Evolutionary conservation across 2,329 filamentous ascomycete genomes (phyloP).

Genomic region (Pseudodiploospora longispora): DNA sequence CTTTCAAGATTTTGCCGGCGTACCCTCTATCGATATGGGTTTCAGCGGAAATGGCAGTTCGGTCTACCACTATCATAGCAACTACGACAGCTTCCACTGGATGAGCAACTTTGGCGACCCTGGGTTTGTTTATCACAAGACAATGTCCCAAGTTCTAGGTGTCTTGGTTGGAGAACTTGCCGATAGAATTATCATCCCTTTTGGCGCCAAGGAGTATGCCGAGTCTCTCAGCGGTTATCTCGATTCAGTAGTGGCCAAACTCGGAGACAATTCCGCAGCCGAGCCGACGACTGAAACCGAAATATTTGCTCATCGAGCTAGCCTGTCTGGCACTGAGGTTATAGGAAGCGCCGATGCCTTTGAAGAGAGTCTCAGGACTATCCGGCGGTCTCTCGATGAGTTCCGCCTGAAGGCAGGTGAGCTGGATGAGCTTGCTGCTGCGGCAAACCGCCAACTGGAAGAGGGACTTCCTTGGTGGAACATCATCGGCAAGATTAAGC

Average conservation of each 20-base stretch:
- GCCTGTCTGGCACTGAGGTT: constrained; percentile 12
- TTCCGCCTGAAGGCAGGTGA: constrained; percentile 32
- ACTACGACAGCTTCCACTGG: constrained; percentile 88
- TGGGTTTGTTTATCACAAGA: constrained; percentile 56
- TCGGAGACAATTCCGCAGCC: constrained; percentile 23
- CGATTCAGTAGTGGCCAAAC: constrained; percentile 40
- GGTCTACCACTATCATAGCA: constrained; percentile 79
- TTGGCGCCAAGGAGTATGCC: constrained; percentile 59
- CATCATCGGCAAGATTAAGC: constrained; percentile 57
- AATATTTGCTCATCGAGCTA: constrained; percentile 21
- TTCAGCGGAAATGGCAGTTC: constrained; percentile 40
- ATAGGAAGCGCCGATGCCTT: constrained; percentile 32
- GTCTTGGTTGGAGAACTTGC: constrained; percentile 53
- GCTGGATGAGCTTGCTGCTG: constrained; percentile 38
- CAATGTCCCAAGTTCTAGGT: constrained; percentile 58
- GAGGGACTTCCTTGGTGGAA: constrained; percentile 70
- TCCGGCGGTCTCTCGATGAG: constrained; percentile 29
- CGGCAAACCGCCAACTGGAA: constrained; percentile 33
- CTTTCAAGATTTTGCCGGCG: constrained; percentile 64
- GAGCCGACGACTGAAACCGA: constrained; percentile 19
- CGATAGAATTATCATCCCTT: constrained; percentile 53
- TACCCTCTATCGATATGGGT: constrained; percentile 57
- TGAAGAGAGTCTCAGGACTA: constrained; percentile 27
- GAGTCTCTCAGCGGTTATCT: constrained; percentile 45
- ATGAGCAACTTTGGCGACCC: constrained; percentile 74